These are phyloP conservation scores for Arthrobotrys musiformis DNA, from an alignment of 2,329 filamentous ascomycete species.

Conservation along the genomic window DNA sequence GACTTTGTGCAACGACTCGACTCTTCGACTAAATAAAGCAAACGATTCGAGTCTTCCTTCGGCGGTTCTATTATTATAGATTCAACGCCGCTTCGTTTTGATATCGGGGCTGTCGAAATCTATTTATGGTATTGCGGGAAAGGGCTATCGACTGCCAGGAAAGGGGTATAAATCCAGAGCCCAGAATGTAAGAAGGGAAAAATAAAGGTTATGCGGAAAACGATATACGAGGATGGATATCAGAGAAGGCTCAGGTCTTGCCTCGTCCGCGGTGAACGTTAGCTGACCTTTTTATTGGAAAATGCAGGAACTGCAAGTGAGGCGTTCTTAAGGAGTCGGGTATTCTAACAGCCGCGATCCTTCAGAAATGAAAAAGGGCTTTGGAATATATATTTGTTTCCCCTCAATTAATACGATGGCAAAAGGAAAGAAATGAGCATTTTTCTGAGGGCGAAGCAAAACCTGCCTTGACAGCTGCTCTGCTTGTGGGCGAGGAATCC, in stretches of 20 bases:
- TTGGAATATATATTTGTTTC: constrained; percentile 30
- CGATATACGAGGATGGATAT: constrained; percentile 13
- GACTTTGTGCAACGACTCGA: background rate
- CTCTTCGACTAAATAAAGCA: background rate
- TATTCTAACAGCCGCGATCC: constrained; percentile 37
- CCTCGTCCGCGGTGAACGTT: background rate
- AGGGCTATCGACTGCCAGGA: background rate
- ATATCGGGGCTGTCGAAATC: background rate
- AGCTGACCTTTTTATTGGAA: constrained; percentile 21
- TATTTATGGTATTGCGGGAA: background rate
- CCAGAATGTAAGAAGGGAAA: background rate
- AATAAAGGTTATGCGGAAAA: constrained; percentile 14
- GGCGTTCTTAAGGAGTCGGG: constrained; percentile 27
- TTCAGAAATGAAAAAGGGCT: constrained; percentile 18
- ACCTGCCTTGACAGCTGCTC: constrained; percentile 51
- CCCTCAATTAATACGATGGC: constrained; percentile 11
- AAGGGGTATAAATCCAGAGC: constrained; percentile 44
- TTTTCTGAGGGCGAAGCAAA: constrained; percentile 28
- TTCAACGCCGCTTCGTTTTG: background rate
- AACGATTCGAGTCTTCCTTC: background rate
- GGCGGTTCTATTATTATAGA: background rate
- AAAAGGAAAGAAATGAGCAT: constrained; percentile 13
- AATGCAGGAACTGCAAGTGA: constrained; percentile 35
- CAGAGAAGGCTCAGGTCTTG: constrained; percentile 6
- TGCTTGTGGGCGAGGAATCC: constrained; percentile 16